Percentiles rank a stretch among this genome's conserved stretches.
These are phyloP conservation scores for Leucoagaricus sp. DNA, from an alignment of 1,284 basidiomycete species.

Conservation along the genomic window DNA sequence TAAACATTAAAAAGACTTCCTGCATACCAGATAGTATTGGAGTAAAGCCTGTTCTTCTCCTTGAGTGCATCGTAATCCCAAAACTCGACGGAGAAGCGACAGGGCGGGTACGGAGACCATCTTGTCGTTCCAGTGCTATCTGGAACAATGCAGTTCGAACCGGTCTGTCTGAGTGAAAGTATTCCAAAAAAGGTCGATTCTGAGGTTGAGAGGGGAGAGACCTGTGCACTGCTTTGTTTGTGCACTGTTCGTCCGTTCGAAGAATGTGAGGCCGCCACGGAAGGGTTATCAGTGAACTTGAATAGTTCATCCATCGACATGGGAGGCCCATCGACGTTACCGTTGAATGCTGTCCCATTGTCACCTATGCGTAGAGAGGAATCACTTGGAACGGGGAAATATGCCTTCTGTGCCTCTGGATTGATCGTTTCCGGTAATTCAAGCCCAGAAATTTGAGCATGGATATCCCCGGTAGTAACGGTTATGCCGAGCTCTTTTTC, in stretches of 20 bases:
- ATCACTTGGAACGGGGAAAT: constrained; percentile 76
- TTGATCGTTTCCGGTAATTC: constrained; percentile 16
- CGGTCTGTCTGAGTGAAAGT: constrained; percentile 44
- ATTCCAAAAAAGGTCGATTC: constrained; percentile 70
- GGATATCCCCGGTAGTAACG: constrained; percentile 51
- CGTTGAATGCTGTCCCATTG: constrained; percentile 49
- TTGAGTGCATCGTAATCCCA: constrained; percentile 84
- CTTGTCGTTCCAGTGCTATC: constrained; percentile 45
- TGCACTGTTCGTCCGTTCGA: constrained; percentile 14
- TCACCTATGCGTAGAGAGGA: constrained; percentile 84
- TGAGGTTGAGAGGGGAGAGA: constrained; percentile 30
- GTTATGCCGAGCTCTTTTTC: constrained; percentile 66
- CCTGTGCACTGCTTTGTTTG: constrained; percentile 13
- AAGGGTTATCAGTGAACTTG: constrained; percentile 25
- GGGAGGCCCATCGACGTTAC: constrained; percentile 31
- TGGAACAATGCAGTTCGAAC: constrained; percentile 40
- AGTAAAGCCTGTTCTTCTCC: constrained; percentile 82
- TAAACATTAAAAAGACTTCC: constrained; percentile 86
- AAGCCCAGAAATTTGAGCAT: constrained; percentile 29
- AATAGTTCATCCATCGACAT: constrained; percentile 45
- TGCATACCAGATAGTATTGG: constrained; percentile 78
- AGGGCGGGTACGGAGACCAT: constrained; percentile 73
- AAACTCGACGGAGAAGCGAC: constrained; percentile 87
- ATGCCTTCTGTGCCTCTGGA: constrained; percentile 34
- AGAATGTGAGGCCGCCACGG: constrained; percentile 15